Evolutionary conservation across 805 yeast species (phyloP).

Genomic region (Candida parachauliodes): DNA sequence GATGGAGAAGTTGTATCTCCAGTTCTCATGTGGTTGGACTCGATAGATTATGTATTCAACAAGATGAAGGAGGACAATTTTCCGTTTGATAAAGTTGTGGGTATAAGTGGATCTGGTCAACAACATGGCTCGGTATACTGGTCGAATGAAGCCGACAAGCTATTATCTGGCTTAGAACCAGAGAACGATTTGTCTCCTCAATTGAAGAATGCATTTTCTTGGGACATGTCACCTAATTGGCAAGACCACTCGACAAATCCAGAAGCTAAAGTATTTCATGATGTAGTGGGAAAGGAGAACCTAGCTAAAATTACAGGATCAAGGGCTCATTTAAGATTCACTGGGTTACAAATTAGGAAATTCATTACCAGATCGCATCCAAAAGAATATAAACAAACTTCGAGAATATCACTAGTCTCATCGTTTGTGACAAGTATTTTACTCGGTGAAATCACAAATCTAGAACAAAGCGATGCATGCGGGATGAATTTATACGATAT

Average conservation of each 20-base stretch:
- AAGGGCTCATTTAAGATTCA: conserved; percentile 82
- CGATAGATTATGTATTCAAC: conserved; percentile 61
- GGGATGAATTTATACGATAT: conserved; percentile 90
- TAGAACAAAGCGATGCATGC: conserved; percentile 86
- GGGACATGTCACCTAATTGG: conserved; percentile 81
- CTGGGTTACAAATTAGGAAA: conserved; percentile 88
- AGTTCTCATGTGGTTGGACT: conserved; percentile 87
- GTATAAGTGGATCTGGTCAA: conserved; percentile 83
- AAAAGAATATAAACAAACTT: conserved; percentile 51
- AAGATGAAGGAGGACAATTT: conserved; percentile 49
- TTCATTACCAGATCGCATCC: conserved; percentile 52
- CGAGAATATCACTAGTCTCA: conserved; percentile 69
- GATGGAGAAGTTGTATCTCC: conserved; percentile 71
- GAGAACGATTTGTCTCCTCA: conserved; percentile 41
- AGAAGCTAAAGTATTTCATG: conserved; percentile 63
- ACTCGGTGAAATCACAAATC: conserved; percentile 55
- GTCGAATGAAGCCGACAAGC: conserved; percentile 46
- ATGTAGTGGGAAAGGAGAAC: conserved; percentile 50
- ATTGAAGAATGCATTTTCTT: conserved; percentile 52
- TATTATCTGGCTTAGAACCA: conserved; percentile 36
- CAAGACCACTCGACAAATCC: conserved; percentile 85
- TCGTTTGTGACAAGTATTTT: conserved; percentile 72
- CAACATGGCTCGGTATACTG: conserved; percentile 91
- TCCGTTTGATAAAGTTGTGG: conserved; percentile 57
- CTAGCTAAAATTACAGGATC: conserved; percentile 78